A percentile compares a stretch with the other conserved stretches of the same genome.
Conservation (phyloP, 2,329 filamentous ascomycete species). For the Xylariaceae sp. region DNA sequence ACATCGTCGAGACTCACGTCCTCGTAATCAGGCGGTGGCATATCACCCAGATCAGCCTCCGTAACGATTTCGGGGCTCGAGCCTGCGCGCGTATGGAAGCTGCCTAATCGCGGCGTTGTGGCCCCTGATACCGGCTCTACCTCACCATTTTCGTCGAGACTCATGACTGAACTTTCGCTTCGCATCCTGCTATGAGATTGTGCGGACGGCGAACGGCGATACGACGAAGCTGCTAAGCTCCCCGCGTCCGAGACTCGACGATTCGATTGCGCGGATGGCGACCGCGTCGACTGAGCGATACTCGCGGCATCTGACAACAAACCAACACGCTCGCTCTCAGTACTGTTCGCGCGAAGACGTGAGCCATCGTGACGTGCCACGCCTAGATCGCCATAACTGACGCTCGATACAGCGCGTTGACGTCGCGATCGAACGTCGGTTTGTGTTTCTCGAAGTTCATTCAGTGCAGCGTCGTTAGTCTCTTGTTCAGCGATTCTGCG, state of each 20-base stretch:
- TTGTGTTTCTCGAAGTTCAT: conserved; percentile 55
- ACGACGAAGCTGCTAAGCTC: conserved; percentile 23
- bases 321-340: conserved; percentile 67
- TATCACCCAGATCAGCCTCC: conserved; percentile 48
- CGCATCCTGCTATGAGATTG: conserved; percentile 41
- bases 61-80: conserved; percentile 49
- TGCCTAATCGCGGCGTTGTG: conserved; percentile 36
- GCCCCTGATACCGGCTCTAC: conserved; percentile 38
- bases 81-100: conserved; percentile 37
- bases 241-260: conserved; percentile 14
- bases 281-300: conserved; percentile 40
- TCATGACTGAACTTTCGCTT: conserved; percentile 54
- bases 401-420: conserved; percentile 66
- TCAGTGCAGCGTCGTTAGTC: conserved; percentile 48
- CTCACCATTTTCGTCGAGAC: conserved; percentile 44
- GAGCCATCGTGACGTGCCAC: conserved; percentile 75
- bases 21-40: conserved; percentile 54
- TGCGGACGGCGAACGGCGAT: conserved; percentile 30
- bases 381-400: conserved; percentile 73
- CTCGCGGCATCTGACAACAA: conserved; percentile 69
- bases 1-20: conserved; percentile 43
- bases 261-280: conserved; percentile 22
- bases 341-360: conserved; percentile 67
- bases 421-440: conserved; percentile 55
- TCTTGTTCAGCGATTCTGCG: conserved; percentile 46